Evolutionary conservation across 768 basidiomycete species (phyloP).

Genomic region (Cytidiella melzeri): DNA sequence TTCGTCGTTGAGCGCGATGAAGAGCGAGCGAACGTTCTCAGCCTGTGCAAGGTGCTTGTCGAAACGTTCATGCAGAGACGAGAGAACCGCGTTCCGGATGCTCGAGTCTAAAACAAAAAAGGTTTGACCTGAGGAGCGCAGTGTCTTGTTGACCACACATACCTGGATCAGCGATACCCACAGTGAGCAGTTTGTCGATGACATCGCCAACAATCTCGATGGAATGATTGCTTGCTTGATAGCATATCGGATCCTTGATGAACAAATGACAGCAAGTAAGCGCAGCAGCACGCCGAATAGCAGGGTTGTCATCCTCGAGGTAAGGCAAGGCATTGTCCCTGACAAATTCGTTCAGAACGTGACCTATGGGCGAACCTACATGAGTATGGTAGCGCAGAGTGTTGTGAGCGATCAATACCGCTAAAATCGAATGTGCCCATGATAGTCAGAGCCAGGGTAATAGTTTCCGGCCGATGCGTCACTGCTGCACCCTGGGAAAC

Average conservation of each 20-base stretch:
- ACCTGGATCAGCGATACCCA: constrained; percentile 97
- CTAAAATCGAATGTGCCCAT: constrained; percentile 93
- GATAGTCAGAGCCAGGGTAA: constrained; percentile 80
- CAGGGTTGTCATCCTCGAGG: constrained; percentile 85
- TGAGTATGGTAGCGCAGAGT: background rate
- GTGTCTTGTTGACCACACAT: too few relatives aligned
- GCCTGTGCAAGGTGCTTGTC: constrained; percentile 97
- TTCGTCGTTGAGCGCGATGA: constrained; percentile 97
- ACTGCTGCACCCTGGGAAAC: constrained; percentile 35
- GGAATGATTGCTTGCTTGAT: constrained; percentile 91
- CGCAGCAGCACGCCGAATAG: constrained; percentile 86
- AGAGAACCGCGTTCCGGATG: constrained; percentile 83
- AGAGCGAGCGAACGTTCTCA: constrained; percentile 95
- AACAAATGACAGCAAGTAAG: constrained; percentile 89
- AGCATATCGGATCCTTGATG: constrained; percentile 91
- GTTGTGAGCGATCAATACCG: constrained; percentile 39
- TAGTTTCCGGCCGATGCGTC: constrained; percentile 60
- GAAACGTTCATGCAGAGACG: constrained; percentile 85
- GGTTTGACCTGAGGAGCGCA: too few relatives aligned
- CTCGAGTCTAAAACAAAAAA: constrained; percentile 45
- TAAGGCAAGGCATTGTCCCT: constrained; percentile 88
- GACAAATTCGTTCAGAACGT: constrained; percentile 93
- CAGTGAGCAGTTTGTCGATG: constrained; percentile 91
- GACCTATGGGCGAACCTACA: constrained; percentile 47
- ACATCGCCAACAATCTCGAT: constrained; percentile 98